Percentiles rank a stretch among this genome's conserved stretches.
Evolutionary conservation across 306 rosid genomes (phyloP).

Genomic region (Casuarina cunninghamiana): DNA sequence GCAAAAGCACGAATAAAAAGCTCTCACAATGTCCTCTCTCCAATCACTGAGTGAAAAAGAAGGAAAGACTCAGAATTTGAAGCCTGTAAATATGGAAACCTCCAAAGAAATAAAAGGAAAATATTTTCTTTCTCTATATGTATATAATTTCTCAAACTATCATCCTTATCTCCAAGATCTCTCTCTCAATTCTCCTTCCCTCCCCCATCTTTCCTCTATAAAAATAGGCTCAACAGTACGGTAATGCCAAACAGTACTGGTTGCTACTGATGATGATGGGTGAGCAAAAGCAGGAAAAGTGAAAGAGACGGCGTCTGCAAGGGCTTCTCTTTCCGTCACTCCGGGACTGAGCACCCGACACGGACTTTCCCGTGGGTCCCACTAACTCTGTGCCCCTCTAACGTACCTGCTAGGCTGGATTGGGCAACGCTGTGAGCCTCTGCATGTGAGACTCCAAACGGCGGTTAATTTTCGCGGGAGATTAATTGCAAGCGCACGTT

Average conservation of each 20-base stretch:
- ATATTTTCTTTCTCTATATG: no score
- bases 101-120: no score
- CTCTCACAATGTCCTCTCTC: slow-evolving; percentile 15
- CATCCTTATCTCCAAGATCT: no score
- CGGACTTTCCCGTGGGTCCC: slow-evolving; percentile 45
- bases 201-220: not conserved
- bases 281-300: slow-evolving; percentile 39
- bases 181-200: slow-evolving; percentile 15
- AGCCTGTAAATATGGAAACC: no score
- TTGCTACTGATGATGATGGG: slow-evolving; percentile 18
- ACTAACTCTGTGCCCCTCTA: not conserved
- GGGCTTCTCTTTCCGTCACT: slow-evolving; percentile 48
- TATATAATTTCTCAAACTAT: no score
- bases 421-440: slow-evolving; percentile 7
- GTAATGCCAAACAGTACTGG: not conserved
- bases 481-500: slow-evolving; percentile 11
- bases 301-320: slow-evolving; percentile 75
- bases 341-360: slow-evolving; percentile 57
- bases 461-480: slow-evolving; percentile 35
- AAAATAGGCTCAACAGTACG: not conserved
- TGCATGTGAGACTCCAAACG: slow-evolving; percentile 36
- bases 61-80: no score
- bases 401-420: not conserved
- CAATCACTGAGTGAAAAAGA: no score
- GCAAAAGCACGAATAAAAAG: slow-evolving; percentile 9